Conservation (phyloP, 495 filamentous ascomycete genomes). For the Schizothecium vesticola region DNA sequence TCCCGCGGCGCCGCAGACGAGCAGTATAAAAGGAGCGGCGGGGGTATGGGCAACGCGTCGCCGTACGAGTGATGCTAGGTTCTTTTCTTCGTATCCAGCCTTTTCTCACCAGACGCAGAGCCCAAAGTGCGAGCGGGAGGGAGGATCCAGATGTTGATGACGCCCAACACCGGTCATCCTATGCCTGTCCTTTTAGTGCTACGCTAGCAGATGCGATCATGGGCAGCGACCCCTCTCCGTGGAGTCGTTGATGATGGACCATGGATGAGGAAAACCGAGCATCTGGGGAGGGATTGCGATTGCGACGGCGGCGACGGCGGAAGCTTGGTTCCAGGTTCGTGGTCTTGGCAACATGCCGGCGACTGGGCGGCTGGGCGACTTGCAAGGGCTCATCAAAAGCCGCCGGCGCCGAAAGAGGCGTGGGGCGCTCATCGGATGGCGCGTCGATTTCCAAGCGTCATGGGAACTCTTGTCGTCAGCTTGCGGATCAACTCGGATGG, state of each 20-base stretch:
- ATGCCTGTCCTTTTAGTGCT: background rate
- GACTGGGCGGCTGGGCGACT: background rate
- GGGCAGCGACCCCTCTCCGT: background rate
- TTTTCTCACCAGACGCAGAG: background rate
- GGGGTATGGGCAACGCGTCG: background rate
- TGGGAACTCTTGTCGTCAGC: background rate
- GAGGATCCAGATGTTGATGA: background rate
- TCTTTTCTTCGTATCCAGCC: background rate
- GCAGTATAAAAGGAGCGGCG: background rate
- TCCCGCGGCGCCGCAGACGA: background rate
- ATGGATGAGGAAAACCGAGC: background rate
- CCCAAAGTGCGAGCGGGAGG: background rate
- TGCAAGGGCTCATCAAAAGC: background rate
- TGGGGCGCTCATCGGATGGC: background rate
- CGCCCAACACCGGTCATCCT: background rate
- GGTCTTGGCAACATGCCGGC: background rate
- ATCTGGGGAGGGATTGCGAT: background rate
- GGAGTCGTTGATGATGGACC: background rate
- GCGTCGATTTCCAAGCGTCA: background rate
- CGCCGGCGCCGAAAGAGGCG: conserved; percentile 3
- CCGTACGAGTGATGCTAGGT: background rate
- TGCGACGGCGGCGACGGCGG: background rate
- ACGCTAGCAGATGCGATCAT: background rate
- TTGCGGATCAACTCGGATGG: background rate
- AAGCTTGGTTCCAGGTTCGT: background rate